Base-by-base conservation (phyloP, 192 early-diverging fungal genomes). In the Diversispora eburnea region DNA sequence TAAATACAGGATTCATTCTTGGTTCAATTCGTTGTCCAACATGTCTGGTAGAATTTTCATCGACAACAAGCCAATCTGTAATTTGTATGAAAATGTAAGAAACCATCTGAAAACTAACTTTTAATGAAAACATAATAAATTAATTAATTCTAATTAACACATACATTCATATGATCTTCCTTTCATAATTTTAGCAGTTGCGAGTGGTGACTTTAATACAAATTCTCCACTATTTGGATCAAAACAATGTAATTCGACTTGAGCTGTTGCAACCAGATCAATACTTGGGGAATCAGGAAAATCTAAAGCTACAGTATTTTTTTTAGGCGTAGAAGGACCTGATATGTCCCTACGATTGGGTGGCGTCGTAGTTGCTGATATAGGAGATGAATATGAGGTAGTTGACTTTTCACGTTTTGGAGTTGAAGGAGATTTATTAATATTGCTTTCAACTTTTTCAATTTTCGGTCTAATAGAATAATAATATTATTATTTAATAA, bases 1-100 rank as follows among this genome's bases (percentile, higher is more conserved):
- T 93, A 77, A 93, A 95, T 25, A 90, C 85, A 0, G 89, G 86
- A 67, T 92, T 89, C 90, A 95, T 93, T 33, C 81, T 81, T n/a
- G 87, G 84, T 63, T 91, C 87, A 17, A 95, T 57, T 43, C 77
- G 72, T 75, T 90, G 87, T n/a, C 83, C 81, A 43, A 85, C 72
- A 22, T 83, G 82, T 66, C 75, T 78, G 42, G 77, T 77, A 3
- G 77, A 79, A 48, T 83, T 77, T 42, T 82, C 76, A 8, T 79
- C 78, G 0, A 91, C 77, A 54, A 85, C 81, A 56, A 89, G 79
- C 84, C 80, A 88, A 78, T 89, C 86, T 70, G 67, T 72, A 65
- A 52, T 79, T 67, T 65, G 76, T 17, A 51, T 48, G 15, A 2
- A 45, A 46, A 3, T 19, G 12, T 13, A 69, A 70, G 54, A 57